Percentiles rank a stretch among this genome's conserved stretches.
phyloP scores from a whole-genome alignment of 352 stramenopile species.

The Phytophthora sp. region DNA sequence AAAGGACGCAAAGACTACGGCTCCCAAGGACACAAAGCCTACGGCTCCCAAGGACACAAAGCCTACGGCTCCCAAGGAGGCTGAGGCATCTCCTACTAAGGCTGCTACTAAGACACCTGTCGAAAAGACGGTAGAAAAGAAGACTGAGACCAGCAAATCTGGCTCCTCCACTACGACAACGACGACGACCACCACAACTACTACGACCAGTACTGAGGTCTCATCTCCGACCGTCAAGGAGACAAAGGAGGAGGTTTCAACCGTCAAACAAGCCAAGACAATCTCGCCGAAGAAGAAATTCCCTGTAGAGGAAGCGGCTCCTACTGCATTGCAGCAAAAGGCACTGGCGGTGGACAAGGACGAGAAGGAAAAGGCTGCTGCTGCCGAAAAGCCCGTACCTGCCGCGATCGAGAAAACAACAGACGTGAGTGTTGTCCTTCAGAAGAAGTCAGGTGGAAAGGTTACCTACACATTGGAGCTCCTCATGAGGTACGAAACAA shows the following conservation, averaged over 20 bases:
- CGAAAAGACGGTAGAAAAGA: slow-evolving; percentile 27
- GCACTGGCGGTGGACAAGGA: slow-evolving; percentile 7
- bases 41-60: not conserved
- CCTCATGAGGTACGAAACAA: slow-evolving; percentile 50
- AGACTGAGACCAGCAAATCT: slow-evolving; percentile 20
- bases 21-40: too few relatives aligned
- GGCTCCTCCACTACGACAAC: slow-evolving; percentile 20
- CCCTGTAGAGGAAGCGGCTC: slow-evolving; percentile 7
- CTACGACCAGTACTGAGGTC: slow-evolving; percentile 16
- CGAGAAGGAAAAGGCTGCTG: slow-evolving; percentile 14
- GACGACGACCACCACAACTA: slow-evolving; percentile 26
- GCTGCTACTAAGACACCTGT: slow-evolving; percentile 10
- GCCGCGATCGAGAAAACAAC: slow-evolving; percentile 35
- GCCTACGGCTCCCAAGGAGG: not conserved
- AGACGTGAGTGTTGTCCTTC: slow-evolving; percentile 38
- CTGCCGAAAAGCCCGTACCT: slow-evolving; percentile 2
- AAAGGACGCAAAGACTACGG: slow-evolving; percentile 19
- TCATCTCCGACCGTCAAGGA: slow-evolving; percentile 24
- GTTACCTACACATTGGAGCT: slow-evolving; percentile 63
- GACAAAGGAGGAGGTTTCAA: slow-evolving; percentile 8
- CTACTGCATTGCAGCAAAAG: slow-evolving; percentile 29
- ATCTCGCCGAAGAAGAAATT: slow-evolving; percentile 28
- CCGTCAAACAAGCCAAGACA: slow-evolving; percentile 19
- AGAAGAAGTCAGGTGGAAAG: slow-evolving; percentile 49
- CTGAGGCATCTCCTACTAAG: too few relatives aligned